These are phyloP conservation scores for Schoenoplectus triqueter DNA, from an alignment of 202 grass and related monocot species.

Conservation along the genomic window DNA sequence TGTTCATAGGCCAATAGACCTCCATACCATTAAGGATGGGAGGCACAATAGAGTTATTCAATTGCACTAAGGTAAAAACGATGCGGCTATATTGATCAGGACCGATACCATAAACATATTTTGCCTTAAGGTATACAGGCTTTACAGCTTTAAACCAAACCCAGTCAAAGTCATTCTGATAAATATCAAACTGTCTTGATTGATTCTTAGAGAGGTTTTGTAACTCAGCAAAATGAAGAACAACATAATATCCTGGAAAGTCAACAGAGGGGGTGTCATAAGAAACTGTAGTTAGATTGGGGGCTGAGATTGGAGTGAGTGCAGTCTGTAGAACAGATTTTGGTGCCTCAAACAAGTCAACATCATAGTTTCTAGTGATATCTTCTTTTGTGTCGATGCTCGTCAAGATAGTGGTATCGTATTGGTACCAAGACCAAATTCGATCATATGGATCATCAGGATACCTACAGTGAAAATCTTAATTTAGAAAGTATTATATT, in stretches of 20 bases:
- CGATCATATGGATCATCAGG: neutral
- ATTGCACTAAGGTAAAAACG: neutral
- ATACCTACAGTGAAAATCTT: neutral
- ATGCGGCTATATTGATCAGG: neutral
- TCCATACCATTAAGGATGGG: conserved; percentile 47
- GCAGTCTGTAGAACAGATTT: conserved; percentile 58
- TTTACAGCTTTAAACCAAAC: neutral
- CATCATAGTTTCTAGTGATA: neutral
- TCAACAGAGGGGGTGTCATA: neutral
- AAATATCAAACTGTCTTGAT: conserved; percentile 26
- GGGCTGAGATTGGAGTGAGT: conserved; percentile 3
- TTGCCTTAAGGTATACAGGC: neutral
- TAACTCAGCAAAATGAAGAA: conserved; percentile 6
- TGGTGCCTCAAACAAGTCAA: conserved; percentile 19
- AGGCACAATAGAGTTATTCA: conserved; percentile 11
- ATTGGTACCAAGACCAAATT: neutral
- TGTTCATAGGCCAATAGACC: conserved; percentile 28
- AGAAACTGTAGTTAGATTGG: conserved; percentile 15
- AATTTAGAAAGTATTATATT: neutral
- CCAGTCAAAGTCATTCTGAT: neutral
- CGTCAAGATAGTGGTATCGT: neutral
- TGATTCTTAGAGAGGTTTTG: neutral
- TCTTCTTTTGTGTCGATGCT: neutral
- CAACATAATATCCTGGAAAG: conserved; percentile 21
- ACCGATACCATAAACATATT: neutral